Base-by-base conservation (phyloP, 2,329 filamentous ascomycete species). In the Phyllosticta ampelicida region DNA sequence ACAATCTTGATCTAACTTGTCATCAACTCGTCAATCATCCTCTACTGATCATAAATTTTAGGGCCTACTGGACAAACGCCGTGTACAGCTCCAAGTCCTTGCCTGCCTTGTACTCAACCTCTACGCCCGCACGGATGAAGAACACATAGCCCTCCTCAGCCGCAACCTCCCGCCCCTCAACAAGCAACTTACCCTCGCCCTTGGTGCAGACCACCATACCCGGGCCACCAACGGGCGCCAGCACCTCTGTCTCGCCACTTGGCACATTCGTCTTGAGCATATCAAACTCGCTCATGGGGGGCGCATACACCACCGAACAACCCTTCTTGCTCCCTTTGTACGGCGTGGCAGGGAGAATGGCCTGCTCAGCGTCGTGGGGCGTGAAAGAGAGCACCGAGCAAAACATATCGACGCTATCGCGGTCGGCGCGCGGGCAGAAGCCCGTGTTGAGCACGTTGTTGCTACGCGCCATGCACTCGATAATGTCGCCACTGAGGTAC, bases 131-230 rank as follows among this genome's bases (percentile, higher is more conserved):
- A 1, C 80, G 84, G n/a, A 89, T 72, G 67, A 86, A 89, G 66
- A 78, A 89, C 10, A 87, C 80, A 62, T 75, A 81, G 0, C 86
- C 86, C 67, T 84, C 81, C 23, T 77, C 78, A 51, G 87, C 60
- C 28, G 80, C 73, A 59, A 80, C 74, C 16, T 74, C 74, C 64
- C 78, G 74, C 0, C 77, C 80, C 3, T 80, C 76, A 0, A 77
- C 79, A 60, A 74, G 75, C 76, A 88, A 72, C 21, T 68, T 90
- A 19, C 94, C 94, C 62, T 80, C 80, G 11, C 94, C 94, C 51
- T 80, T 78, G 0, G 92, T 97, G 74, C 90, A 96, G 61, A 99
- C 94, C 63, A 97, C 73, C 65, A 99, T 90, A 70, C 90, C 96
- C 0, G 94, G 94, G 0, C 94, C 94, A 5, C 87, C 84, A 52